Percentiles rank a stretch among this genome's conserved stretches.
Conservation (phyloP, 176 grass and related monocot species). For the Oryza coarctata region DNA sequence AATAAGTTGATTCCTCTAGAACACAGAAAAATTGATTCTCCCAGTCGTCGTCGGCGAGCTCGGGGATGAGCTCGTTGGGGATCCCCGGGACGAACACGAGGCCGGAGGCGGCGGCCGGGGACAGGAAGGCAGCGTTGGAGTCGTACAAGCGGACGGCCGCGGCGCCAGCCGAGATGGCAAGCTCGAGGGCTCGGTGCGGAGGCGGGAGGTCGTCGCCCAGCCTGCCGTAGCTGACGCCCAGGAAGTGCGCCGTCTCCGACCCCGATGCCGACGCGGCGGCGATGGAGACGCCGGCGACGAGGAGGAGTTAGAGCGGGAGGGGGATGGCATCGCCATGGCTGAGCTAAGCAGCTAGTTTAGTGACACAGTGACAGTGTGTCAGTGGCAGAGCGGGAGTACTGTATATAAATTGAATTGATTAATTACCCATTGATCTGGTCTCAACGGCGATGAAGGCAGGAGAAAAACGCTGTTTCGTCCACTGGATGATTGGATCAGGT, state of each 20-base stretch:
- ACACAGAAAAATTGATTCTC: too few species aligned
- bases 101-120: slow-evolving; percentile 40
- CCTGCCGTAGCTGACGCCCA: slow-evolving; percentile 67
- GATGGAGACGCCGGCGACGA: not conserved
- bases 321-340: slow-evolving; percentile 1
- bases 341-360: not conserved
- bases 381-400: not conserved
- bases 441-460: too few species aligned
- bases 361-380: not conserved
- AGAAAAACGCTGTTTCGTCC: too few species aligned
- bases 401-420: not conserved
- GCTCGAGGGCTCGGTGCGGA: slow-evolving; percentile 29
- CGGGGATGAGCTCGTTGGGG: slow-evolving; percentile 57
- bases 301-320: slow-evolving; percentile 6
- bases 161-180: slow-evolving; percentile 46
- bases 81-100: slow-evolving; percentile 53
- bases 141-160: slow-evolving; percentile 70
- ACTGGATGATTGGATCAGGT: too few species aligned
- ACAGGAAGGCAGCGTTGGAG: slow-evolving; percentile 57
- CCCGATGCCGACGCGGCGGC: not conserved
- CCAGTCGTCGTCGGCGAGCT: slow-evolving; percentile 42
- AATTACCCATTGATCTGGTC: not conserved
- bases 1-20: too few species aligned
- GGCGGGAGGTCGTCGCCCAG: slow-evolving; percentile 62
- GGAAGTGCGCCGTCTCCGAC: slow-evolving; percentile 9